Evolutionary conservation across 139 green algal species (phyloP).

Genomic region (Mesotaenium endlicherianum): DNA sequence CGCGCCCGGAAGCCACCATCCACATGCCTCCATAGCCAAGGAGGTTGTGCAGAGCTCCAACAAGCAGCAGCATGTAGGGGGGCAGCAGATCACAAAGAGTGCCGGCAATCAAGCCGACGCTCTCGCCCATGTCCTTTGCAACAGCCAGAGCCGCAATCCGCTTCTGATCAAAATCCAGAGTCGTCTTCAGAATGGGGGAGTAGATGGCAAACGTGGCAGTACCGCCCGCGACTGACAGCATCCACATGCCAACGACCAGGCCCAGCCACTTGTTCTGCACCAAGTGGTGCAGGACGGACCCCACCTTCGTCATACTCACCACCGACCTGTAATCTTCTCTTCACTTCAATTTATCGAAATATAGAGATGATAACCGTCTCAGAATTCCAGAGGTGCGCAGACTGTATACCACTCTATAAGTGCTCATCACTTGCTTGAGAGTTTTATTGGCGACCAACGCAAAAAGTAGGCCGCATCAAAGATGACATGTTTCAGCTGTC

Average conservation of each 20-base stretch:
- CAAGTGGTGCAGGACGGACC: too few relatives aligned
- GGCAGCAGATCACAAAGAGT: slow-evolving; percentile 14
- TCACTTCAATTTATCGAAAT: too few relatives aligned
- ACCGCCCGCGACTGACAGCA: slow-evolving; percentile 23
- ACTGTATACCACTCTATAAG: too few relatives aligned
- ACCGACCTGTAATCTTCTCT: too few relatives aligned
- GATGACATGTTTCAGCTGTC: too few relatives aligned
- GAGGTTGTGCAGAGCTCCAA: slow-evolving; percentile 18
- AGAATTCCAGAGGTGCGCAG: too few relatives aligned
- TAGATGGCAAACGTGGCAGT: slow-evolving; percentile 37
- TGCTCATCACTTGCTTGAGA: too few relatives aligned
- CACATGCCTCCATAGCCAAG: slow-evolving; percentile 16
- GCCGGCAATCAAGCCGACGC: slow-evolving; percentile 19
- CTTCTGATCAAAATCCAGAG: slow-evolving; percentile 26
- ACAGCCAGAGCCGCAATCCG: slow-evolving; percentile 11
- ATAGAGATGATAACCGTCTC: too few relatives aligned
- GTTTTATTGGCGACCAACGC: too few relatives aligned
- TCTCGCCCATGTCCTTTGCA: slow-evolving; percentile 45
- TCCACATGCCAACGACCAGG: slow-evolving; percentile 35
- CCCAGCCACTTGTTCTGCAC: too few relatives aligned
- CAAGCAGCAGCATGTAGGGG: neutral
- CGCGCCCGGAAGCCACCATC: neutral
- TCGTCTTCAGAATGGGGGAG: slow-evolving; percentile 25
- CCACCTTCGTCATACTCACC: too few relatives aligned
- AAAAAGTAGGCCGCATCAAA: too few relatives aligned